phyloP scores from a whole-genome alignment of 2,329 filamentous ascomycete genomes.

The Talaromyces sp. region DNA sequence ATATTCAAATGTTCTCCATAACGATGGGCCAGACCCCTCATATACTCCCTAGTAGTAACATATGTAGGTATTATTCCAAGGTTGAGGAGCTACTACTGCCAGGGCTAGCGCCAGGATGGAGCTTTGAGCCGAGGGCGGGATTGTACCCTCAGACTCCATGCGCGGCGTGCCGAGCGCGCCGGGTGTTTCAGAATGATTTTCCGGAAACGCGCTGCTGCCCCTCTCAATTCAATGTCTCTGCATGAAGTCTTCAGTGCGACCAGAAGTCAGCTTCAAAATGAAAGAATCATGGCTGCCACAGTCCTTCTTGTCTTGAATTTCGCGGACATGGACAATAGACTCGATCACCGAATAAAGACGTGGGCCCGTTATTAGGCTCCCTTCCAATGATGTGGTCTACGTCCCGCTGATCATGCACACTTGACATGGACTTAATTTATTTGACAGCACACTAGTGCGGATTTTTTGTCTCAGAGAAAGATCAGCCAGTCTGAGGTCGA shows the following conservation, averaged over 20 bases:
- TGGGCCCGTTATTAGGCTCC: background rate
- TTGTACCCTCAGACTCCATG: conserved; percentile 5
- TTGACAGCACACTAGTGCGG: background rate
- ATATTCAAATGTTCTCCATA: no score
- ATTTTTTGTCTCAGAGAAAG: background rate
- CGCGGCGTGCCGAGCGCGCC: conserved; percentile 17
- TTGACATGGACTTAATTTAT: background rate
- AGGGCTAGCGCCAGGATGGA: no score
- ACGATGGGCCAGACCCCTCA: no score
- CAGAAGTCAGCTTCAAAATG: background rate
- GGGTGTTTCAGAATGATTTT: conserved; percentile 23
- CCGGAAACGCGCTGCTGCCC: conserved; percentile 13
- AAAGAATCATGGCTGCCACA: background rate
- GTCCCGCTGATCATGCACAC: background rate
- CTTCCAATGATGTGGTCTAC: no score
- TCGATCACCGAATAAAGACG: no score
- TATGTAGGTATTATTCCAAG: no score
- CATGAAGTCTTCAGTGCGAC: background rate
- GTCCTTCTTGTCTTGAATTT: no score
- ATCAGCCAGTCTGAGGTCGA: no score
- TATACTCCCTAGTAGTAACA: no score
- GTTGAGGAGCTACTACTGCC: no score
- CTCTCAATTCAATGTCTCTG: background rate
- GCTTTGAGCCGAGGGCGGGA: background rate
- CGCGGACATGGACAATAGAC: no score